Evolutionary conservation across 495 filamentous ascomycete species (phyloP), one percentile per base, ranked within the genome.

Genomic region (Penicillium paradoxum): DNA sequence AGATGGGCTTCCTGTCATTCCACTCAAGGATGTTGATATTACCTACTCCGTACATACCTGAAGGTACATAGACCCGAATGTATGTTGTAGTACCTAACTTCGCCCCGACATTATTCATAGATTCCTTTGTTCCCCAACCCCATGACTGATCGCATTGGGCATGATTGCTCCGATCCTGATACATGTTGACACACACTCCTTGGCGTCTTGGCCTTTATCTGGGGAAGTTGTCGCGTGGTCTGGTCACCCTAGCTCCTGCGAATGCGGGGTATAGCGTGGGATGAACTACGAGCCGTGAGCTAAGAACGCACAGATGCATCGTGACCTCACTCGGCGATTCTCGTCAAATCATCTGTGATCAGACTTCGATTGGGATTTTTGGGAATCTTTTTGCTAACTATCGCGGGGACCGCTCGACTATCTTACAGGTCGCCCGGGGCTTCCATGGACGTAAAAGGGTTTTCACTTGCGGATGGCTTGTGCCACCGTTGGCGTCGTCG

Each of bases 191-290:
- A 6, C 4, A 18, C 39, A 25, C 27, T 24, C 21, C 55, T 64
- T 61, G 57, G 60, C 60, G 49, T 52, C 60, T 61, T 60, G 60
- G 57, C 60, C 32, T 53, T 37, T 37, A 32, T 64, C 60, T 51
- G 63, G 63, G 63, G 63, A 63, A 65, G 39, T 51, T 49, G 54
- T 65, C 63, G 63, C 63, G 60, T 65, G 63, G 63, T 27, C 52
- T 27, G 24, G 29, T 19, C 27, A n/a, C 24, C 38, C 27, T 33
- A 43, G 49, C n/a, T 44, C 24, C 30, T 18, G 40, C 37, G 43
- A 36, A 63, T 65, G 63, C 60, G 63, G 63, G 63, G 63, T 63
- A 56, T 56, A 56, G 38, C 39, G 57, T 42, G 51, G 54, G 27
- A 43, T 24, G 36, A 32, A 32, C 29, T 32, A 27, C 25, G n/a